Conservation (phyloP, 2,329 filamentous ascomycete species). For the Bipolaris gigantea region DNA sequence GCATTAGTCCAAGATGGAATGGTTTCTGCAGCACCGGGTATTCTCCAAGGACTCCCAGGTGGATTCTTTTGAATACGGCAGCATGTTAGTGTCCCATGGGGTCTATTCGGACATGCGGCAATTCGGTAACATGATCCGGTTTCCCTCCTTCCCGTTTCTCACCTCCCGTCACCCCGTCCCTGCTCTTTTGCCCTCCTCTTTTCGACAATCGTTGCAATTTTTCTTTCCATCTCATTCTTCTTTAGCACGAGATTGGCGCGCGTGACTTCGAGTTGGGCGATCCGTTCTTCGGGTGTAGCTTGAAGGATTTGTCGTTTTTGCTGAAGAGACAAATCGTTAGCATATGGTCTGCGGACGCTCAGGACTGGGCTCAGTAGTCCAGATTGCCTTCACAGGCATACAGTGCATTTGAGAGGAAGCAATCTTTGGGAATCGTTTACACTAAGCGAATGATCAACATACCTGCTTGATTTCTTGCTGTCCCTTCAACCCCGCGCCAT, state of each 20-base stretch:
- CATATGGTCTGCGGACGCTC: not conserved
- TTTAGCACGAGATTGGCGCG: slow-evolving; percentile 55
- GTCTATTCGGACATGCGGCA: not conserved
- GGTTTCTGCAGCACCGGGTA: not conserved
- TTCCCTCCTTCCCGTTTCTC: not conserved
- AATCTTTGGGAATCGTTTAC: not conserved
- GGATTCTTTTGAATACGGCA: not conserved
- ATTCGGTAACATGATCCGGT: not conserved
- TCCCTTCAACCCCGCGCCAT: slow-evolving; percentile 62
- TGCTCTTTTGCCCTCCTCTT: slow-evolving; percentile 20
- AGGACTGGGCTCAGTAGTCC: not conserved
- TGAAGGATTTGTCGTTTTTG: slow-evolving; percentile 52
- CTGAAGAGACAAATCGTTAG: slow-evolving; percentile 32
- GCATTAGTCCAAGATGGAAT: not conserved
- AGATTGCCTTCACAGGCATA: not conserved
- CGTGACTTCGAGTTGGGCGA: slow-evolving; percentile 56
- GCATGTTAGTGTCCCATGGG: not conserved
- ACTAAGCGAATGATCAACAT: slow-evolving; percentile 13
- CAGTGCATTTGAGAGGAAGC: not conserved
- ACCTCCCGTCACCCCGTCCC: slow-evolving; percentile 13
- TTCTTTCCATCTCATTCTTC: slow-evolving; percentile 58
- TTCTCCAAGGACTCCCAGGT: not conserved
- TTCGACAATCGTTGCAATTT: slow-evolving; percentile 48
- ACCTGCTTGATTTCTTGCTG: slow-evolving; percentile 57
- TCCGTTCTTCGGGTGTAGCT: slow-evolving; percentile 57